phyloP scores from a whole-genome alignment of 2,329 filamentous ascomycete species.

The Polychaeton citri region DNA sequence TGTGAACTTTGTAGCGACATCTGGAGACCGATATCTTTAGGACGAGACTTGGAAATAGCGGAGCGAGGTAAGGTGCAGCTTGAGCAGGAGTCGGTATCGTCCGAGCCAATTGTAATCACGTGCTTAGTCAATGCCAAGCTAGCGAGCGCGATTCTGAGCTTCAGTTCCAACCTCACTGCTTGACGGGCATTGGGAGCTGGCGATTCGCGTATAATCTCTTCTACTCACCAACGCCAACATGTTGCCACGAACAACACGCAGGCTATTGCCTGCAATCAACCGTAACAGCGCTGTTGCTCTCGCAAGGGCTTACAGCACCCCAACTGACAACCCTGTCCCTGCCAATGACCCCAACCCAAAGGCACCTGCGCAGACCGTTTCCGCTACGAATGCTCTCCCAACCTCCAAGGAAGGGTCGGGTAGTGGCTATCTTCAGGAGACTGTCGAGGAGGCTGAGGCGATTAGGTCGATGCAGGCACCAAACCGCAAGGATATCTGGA shows the following conservation, averaged over 20 bases:
- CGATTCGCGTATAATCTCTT: too few relatives aligned
- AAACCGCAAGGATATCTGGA: slow-evolving; percentile 73
- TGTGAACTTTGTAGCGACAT: too few relatives aligned
- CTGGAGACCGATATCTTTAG: too few relatives aligned
- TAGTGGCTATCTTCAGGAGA: slow-evolving; percentile 44
- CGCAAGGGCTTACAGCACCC: slow-evolving; percentile 11
- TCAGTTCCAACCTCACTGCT: too few relatives aligned
- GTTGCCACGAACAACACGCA: slow-evolving; percentile 14
- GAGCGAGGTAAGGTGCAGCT: too few relatives aligned
- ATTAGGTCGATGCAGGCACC: slow-evolving; percentile 62
- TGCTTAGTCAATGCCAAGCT: too few relatives aligned
- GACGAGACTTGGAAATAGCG: too few relatives aligned
- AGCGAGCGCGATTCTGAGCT: too few relatives aligned
- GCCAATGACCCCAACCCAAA: slow-evolving; percentile 48
- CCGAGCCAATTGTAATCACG: too few relatives aligned
- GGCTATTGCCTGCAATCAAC: slow-evolving; percentile 12
- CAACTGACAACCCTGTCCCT: slow-evolving; percentile 36
- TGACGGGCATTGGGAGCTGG: too few relatives aligned
- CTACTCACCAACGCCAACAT: slow-evolving; percentile 6
- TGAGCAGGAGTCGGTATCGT: too few relatives aligned
- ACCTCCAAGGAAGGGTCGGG: slow-evolving; percentile 35
- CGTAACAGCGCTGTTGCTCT: not conserved
- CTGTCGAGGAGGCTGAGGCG: slow-evolving; percentile 40
- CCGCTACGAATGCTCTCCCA: slow-evolving; percentile 47
- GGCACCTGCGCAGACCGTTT: slow-evolving; percentile 35